Evolutionary conservation across 352 stramenopile genomes (phyloP).

Genomic region (Pythium brassicae): DNA sequence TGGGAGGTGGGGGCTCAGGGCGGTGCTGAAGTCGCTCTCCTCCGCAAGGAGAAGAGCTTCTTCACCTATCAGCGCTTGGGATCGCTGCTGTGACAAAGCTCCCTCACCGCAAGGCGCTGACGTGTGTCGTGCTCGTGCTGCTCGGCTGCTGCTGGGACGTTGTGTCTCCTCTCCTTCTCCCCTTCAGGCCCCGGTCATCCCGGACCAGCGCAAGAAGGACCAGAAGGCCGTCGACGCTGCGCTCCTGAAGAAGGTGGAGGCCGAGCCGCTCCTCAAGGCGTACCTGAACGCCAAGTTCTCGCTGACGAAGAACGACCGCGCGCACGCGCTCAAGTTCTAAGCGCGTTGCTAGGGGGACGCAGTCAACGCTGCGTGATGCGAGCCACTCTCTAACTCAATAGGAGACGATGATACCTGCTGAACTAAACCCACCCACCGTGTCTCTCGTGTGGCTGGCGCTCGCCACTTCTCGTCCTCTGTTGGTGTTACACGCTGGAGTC

Average conservation of each 20-base stretch:
- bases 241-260: constrained; percentile 83
- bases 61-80: constrained; percentile 82
- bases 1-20: neutral
- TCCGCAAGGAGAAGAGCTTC: constrained; percentile 5
- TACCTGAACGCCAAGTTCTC: constrained; percentile 99
- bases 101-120: constrained; percentile 33
- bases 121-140: constrained; percentile 24
- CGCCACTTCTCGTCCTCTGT: neutral
- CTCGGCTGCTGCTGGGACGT: neutral
- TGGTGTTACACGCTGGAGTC: neutral
- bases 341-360: constrained; percentile 15
- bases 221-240: constrained; percentile 97
- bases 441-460: no score
- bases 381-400: constrained; percentile 15
- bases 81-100: constrained; percentile 89
- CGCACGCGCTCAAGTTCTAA: constrained; percentile 99
- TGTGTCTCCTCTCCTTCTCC: constrained; percentile 1
- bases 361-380: constrained; percentile 16
- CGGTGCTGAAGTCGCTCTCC: constrained; percentile 7
- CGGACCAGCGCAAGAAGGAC: constrained; percentile 97
- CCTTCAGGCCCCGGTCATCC: constrained; percentile 87
- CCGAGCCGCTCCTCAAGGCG: constrained; percentile 93
- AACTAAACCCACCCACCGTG: neutral
- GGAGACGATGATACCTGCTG: constrained; percentile 39
- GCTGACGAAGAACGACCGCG: constrained; percentile 96